These are phyloP conservation scores for Fusarium chuoi DNA, from an alignment of 2,329 filamentous ascomycete species.

Conservation along the genomic window DNA sequence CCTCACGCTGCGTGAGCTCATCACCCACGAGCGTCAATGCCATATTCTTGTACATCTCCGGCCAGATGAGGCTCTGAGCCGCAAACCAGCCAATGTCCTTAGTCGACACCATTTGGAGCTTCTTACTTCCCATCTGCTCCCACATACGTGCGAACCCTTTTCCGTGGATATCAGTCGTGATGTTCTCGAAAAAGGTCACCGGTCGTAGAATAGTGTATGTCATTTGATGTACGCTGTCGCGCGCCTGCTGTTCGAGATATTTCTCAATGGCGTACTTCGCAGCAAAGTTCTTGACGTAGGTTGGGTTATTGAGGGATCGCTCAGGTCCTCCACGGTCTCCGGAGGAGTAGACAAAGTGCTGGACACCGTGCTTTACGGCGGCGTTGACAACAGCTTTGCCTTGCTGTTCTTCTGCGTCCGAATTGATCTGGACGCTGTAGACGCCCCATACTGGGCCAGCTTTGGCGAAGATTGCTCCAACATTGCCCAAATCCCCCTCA, in stretches of 20 bases:
- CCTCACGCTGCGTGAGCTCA: conserved; percentile 27
- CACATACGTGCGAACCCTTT: conserved; percentile 46
- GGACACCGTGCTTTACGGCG: background rate
- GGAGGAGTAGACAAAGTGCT: conserved; percentile 1
- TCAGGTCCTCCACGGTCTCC: conserved; percentile 1
- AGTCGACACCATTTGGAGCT: conserved; percentile 51
- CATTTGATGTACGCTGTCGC: conserved; percentile 48
- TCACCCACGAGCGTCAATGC: conserved; percentile 29
- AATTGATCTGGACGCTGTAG: background rate
- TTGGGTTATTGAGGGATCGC: background rate
- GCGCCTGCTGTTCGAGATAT: background rate
- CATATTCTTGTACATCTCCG: conserved; percentile 37
- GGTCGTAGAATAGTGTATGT: conserved; percentile 68
- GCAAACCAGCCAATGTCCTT: conserved; percentile 56
- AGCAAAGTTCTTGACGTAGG: conserved; percentile 60
- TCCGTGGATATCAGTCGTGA: conserved; percentile 45
- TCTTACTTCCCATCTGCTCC: conserved; percentile 28
- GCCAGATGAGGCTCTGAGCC: conserved; percentile 50
- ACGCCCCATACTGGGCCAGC: background rate
- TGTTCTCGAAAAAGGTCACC: conserved; percentile 66
- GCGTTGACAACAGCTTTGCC: background rate
- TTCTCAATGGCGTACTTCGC: conserved; percentile 63
- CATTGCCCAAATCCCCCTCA: background rate
- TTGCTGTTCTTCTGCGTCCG: background rate
- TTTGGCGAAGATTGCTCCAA: background rate